Percentiles rank a stretch among this genome's conserved stretches.
phyloP scores from a whole-genome alignment of 108 stramenopile genomes.

The Aurantiochytrium sp. region DNA sequence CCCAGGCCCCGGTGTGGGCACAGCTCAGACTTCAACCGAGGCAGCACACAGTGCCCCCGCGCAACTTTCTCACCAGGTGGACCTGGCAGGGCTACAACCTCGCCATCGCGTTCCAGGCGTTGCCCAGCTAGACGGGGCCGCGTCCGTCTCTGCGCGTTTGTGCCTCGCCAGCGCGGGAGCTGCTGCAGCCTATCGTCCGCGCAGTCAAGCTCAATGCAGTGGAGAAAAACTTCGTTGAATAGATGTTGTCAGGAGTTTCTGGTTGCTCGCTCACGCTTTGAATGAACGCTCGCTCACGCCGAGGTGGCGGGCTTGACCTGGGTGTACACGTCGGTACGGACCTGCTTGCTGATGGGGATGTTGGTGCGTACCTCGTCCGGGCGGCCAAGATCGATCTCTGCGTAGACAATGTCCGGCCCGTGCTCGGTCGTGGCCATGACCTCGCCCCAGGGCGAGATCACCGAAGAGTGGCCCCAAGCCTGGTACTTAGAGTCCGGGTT shows the following conservation, averaged over 20 bases:
- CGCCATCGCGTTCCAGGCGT: not conserved
- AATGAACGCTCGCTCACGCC: no score
- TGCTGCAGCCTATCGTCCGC: not conserved
- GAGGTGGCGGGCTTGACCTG: slow-evolving; percentile 18
- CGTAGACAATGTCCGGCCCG: slow-evolving; percentile 70
- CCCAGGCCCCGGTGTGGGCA: not conserved
- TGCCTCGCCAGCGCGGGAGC: not conserved
- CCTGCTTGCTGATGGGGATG: slow-evolving; percentile 55
- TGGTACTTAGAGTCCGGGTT: slow-evolving; percentile 79
- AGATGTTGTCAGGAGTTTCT: no score
- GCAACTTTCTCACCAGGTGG: not conserved
- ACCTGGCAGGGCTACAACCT: not conserved
- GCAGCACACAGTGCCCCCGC: no score
- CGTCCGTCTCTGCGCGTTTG: not conserved
- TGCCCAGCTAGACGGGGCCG: not conserved
- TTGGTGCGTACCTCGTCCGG: slow-evolving; percentile 70
- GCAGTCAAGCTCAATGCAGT: not conserved
- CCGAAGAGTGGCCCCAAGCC: slow-evolving; percentile 97
- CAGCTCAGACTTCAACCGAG: not conserved
- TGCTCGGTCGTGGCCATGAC: slow-evolving; percentile 82
- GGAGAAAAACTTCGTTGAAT: no score
- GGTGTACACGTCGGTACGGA: slow-evolving; percentile 55
- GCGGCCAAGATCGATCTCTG: slow-evolving; percentile 76
- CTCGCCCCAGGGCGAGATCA: slow-evolving; percentile 92
- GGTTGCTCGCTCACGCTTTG: no score